Evolutionary conservation across 208 protist genomes (phyloP).

Genomic region (Leishmania gerbilli): DNA sequence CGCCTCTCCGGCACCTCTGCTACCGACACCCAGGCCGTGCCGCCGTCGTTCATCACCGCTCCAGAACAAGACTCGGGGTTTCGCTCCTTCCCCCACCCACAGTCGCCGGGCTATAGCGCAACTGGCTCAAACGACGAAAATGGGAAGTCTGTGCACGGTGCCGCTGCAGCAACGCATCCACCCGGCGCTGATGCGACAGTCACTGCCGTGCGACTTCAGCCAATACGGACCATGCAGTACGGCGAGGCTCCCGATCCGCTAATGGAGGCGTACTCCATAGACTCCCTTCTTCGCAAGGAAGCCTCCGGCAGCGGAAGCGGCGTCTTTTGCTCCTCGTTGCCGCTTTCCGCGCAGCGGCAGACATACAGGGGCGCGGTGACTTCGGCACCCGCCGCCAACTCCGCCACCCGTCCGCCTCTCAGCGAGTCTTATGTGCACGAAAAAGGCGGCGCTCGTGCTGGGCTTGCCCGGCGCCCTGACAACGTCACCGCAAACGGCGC

Average conservation of each 20-base stretch:
- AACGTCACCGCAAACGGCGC: neutral
- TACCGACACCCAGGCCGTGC: neutral
- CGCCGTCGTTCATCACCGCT: neutral
- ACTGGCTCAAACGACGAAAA: neutral
- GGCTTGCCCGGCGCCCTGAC: neutral
- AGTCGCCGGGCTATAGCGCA: neutral
- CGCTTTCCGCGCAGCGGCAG: neutral
- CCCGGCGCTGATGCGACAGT: neutral
- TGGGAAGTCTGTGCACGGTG: neutral
- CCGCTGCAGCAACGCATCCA: neutral
- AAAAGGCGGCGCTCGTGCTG: neutral
- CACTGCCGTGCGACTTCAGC: neutral
- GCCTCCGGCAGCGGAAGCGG: neutral
- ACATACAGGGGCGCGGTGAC: neutral
- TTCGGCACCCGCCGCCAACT: neutral
- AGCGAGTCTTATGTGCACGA: neutral
- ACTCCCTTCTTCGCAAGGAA: constrained; percentile 6
- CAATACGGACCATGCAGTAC: constrained; percentile 7
- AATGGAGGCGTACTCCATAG: constrained; percentile 5
- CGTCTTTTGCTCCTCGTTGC: neutral
- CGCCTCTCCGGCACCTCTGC: neutral
- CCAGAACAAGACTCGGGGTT: neutral
- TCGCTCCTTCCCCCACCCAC: neutral
- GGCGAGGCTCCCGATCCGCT: constrained; percentile 5
- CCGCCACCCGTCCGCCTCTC: neutral